Percentiles rank a stretch among this genome's conserved stretches.
Conservation (phyloP, 176 grass and related monocot species). For the Hyparrhenia diplandra region DNA sequence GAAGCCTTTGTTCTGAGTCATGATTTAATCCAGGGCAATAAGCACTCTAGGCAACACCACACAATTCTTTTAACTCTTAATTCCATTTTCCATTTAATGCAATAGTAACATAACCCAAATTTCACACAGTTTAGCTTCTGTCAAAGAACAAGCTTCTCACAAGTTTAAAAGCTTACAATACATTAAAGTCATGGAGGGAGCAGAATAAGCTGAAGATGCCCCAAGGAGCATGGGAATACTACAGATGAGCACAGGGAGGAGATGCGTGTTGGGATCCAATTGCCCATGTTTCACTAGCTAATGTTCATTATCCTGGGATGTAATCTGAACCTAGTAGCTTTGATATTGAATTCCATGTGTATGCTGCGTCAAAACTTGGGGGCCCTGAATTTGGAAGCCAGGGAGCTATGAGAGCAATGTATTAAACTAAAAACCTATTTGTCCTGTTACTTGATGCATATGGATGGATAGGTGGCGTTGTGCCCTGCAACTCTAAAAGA, state of each 20-base stretch:
- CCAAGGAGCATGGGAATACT: too few species aligned
- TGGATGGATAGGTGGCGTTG: not conserved
- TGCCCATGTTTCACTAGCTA: too few species aligned
- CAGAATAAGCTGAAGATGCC: too few species aligned
- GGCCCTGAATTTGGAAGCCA: not conserved
- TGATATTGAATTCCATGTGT: not conserved
- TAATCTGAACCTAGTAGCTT: too few species aligned
- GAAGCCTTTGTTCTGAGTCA: not conserved
- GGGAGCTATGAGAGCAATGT: not conserved
- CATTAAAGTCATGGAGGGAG: too few species aligned
- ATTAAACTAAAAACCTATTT: not conserved
- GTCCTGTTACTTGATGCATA: not conserved
- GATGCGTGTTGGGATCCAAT: too few species aligned
- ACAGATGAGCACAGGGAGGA: too few species aligned
- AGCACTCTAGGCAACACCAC: not conserved
- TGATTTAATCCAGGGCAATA: not conserved
- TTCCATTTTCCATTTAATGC: not conserved
- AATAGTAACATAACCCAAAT: not conserved
- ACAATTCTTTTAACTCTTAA: not conserved
- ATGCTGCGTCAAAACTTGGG: not conserved
- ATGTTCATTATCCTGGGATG: too few species aligned
- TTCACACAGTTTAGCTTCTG: not conserved
- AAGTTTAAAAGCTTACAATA: too few species aligned
- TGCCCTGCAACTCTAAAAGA: not conserved
- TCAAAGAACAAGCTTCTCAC: not conserved